Conservation (phyloP, 306 rosid genomes). For the Vicia sativa region DNA sequence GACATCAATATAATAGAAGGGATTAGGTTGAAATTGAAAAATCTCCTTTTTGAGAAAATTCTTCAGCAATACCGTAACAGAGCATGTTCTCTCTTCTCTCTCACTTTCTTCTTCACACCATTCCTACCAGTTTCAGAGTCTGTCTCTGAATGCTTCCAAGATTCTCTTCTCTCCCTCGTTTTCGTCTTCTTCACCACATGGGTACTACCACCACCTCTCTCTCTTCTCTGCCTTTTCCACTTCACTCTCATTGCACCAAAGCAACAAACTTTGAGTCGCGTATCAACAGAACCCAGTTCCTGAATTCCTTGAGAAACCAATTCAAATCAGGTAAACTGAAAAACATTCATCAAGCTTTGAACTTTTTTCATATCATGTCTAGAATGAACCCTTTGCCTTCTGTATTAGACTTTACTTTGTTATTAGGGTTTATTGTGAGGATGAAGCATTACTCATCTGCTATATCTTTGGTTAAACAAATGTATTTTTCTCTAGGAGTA, state of each 20-base stretch:
- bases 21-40: no score
- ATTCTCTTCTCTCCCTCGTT: neutral
- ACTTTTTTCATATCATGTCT: slow-evolving; percentile 39
- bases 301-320: slow-evolving; percentile 33
- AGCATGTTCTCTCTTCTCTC: no score
- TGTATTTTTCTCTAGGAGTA: slow-evolving; percentile 32
- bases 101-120: no score
- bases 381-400: slow-evolving; percentile 44
- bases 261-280: neutral
- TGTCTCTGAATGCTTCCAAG: neutral
- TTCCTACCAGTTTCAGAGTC: no score
- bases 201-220: neutral
- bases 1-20: no score
- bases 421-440: slow-evolving; percentile 38
- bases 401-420: slow-evolving; percentile 39
- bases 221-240: slow-evolving; percentile 14
- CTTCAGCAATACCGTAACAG: no score
- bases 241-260: neutral
- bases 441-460: slow-evolving; percentile 40
- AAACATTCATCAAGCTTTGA: slow-evolving; percentile 31
- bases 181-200: slow-evolving; percentile 1
- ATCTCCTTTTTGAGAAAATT: no score
- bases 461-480: slow-evolving; percentile 40
- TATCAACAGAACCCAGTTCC: slow-evolving; percentile 30
- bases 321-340: slow-evolving; percentile 35